Evolutionary conservation across 2,329 filamentous ascomycete species (phyloP).

Genomic region (Fusarium graminum): DNA sequence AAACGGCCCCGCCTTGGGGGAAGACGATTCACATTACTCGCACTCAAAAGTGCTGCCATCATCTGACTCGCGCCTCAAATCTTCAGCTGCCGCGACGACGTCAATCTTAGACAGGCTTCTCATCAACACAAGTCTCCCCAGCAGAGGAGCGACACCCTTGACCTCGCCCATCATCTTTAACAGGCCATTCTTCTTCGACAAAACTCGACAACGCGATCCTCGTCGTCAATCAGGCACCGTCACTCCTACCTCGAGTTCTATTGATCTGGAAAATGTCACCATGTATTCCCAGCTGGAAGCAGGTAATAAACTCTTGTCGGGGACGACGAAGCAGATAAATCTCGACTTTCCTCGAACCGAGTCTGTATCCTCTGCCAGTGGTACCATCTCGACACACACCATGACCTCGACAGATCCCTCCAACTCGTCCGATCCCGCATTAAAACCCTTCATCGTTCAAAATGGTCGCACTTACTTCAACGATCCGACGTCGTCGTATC

Average conservation of each 20-base stretch:
- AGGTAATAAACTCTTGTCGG: conserved; percentile 49
- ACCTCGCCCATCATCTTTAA: conserved; percentile 44
- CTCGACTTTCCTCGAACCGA: conserved; percentile 58
- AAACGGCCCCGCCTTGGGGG: conserved; percentile 48
- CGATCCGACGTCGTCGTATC: conserved; percentile 79
- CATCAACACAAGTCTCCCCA: conserved; percentile 22
- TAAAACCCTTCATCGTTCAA: conserved; percentile 74
- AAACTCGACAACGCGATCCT: conserved; percentile 41
- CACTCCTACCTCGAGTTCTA: conserved; percentile 28
- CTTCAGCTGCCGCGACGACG: conserved; percentile 32
- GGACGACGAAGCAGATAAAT: conserved; percentile 52
- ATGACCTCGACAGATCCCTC: conserved; percentile 64
- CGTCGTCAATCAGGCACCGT: conserved; percentile 41
- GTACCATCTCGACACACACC: conserved; percentile 59
- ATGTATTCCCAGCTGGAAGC: conserved; percentile 53
- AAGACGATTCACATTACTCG: conserved; percentile 40
- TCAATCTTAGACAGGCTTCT: conserved; percentile 37
- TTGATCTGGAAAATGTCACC: conserved; percentile 55
- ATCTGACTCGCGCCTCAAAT: conserved; percentile 45
- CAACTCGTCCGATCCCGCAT: conserved; percentile 57
- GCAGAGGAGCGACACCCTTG: conserved; percentile 6
- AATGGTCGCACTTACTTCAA: conserved; percentile 87
- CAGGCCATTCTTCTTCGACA: conserved; percentile 39
- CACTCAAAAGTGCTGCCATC: conserved; percentile 39
- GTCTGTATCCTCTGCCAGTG: conserved; percentile 62